Base-by-base conservation (phyloP, 805 yeast genomes). In the Saturnispora gosingensis region DNA sequence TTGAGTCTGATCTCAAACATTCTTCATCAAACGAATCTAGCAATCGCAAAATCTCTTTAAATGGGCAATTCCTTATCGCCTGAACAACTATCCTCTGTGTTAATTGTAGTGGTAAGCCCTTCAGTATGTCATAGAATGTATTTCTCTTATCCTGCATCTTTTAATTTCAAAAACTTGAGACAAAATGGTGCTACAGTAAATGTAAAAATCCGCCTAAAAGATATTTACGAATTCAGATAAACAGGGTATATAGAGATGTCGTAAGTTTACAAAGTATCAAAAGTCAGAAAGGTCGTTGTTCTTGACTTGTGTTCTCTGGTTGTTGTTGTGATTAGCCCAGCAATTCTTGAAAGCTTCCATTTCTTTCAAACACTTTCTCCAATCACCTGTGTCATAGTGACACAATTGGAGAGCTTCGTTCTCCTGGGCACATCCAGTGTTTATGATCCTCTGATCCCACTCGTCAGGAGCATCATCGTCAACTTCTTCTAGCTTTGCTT, bases 361-460 rank as follows among this genome's bases (percentile, higher is more conserved):
- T 73, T 86, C 93, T 18, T 69, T 67, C 2, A 78, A 63, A 57
- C 95, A 85, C 59, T 80, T 67, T 50, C 95, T 68, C 96, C 96
- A 87, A 62, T 87, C 95, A 28, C 80, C 80, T 1, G 82, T 83
- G 53, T 85, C 95, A 3, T 88, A 89, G 61, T 84, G 89, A 58
- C 96, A 87, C 34, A 86, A 66, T 49, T 83, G 87, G 32, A 87
- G 68, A 15, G 78, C 78, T 61, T 82, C 66, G 59, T 87, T 87
- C 61, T 87, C 90, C 30, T 76, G 84, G 13, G 77, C 74, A 62
- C 95, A 87, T 1, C 95, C 95, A 0, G 95, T 86, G 34, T 81
- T 73, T 28, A 72, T 74, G 47, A 87, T 87, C 54, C 95, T 69
- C 61, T 74, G 66, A 60, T 87, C 93, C 90, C 90, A 84, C 48